phyloP scores from a whole-genome alignment of 208 protist genomes.

The Wallacemonas sp. region DNA sequence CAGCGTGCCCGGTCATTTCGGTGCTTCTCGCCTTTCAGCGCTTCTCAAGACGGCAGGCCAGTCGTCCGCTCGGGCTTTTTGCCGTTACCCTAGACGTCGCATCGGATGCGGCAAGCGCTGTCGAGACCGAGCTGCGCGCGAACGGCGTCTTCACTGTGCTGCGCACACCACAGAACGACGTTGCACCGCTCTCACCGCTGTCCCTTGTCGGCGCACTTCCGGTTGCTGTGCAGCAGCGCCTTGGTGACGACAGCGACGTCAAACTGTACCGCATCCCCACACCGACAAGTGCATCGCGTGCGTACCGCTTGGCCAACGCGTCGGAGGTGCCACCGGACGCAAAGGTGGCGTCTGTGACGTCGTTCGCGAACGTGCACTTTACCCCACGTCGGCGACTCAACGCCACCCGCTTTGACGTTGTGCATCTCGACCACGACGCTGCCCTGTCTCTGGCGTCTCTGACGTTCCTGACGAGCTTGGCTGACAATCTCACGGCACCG shows the following conservation, averaged over 20 bases:
- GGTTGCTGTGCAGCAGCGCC: neutral
- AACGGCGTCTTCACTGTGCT: slow-evolving; percentile 5
- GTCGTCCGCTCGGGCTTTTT: slow-evolving; percentile 9
- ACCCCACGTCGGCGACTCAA: slow-evolving; percentile 8
- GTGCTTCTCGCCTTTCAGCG: slow-evolving; percentile 5
- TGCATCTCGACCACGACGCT: slow-evolving; percentile 40
- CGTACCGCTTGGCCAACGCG: neutral
- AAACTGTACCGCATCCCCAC: neutral
- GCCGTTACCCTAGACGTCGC: slow-evolving; percentile 17
- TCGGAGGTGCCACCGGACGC: neutral
- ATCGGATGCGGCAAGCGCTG: neutral
- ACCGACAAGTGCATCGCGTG: neutral
- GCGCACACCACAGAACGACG: neutral
- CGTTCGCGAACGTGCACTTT: slow-evolving; percentile 6
- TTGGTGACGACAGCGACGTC: neutral
- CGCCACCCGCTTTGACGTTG: slow-evolving; percentile 26
- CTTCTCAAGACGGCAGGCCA: neutral
- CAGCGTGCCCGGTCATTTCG: neutral
- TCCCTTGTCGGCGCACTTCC: slow-evolving; percentile 1
- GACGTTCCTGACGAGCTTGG: slow-evolving; percentile 23
- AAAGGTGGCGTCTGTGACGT: neutral
- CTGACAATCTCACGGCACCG: neutral
- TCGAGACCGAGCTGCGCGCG: slow-evolving; percentile 16
- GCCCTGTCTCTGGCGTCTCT: slow-evolving; percentile 28
- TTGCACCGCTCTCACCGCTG: neutral